phyloP scores from a whole-genome alignment of 805 yeast genomes.

The Pichia scutulata region DNA sequence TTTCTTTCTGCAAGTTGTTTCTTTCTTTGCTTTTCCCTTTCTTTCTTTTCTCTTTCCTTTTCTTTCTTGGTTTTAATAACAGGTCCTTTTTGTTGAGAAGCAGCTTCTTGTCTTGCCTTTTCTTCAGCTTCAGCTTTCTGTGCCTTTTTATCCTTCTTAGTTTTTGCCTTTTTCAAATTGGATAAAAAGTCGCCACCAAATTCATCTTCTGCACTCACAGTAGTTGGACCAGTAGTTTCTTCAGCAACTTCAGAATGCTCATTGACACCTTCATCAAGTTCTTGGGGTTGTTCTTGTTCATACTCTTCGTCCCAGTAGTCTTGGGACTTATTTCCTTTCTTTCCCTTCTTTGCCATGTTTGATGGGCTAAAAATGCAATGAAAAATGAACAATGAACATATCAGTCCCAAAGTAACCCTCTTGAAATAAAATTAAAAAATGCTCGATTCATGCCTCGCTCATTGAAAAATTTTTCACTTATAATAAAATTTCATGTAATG shows the following conservation, averaged over 20 bases:
- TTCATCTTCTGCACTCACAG: conserved; percentile 34
- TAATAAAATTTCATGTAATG: not conserved
- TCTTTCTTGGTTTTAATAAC: conserved; percentile 86
- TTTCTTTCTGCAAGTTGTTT: conserved; percentile 83
- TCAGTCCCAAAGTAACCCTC: not conserved
- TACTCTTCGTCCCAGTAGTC: conserved; percentile 77
- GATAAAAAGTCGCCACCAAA: conserved; percentile 69
- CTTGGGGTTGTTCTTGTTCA: conserved; percentile 44
- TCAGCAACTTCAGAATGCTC: conserved; percentile 16
- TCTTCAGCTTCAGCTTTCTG: conserved; percentile 44
- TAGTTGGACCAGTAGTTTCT: conserved; percentile 20
- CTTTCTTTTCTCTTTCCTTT: conserved; percentile 92
- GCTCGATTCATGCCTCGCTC: not conserved
- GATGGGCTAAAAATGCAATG: not conserved
- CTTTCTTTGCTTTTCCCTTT: conserved; percentile 82
- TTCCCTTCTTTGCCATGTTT: conserved; percentile 34
- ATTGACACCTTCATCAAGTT: conserved; percentile 32
- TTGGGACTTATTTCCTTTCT: conserved; percentile 58
- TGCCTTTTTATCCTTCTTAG: conserved; percentile 64
- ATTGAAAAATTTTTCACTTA: not conserved
- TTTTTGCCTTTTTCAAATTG: conserved; percentile 71
- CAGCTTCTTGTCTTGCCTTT: conserved; percentile 23
- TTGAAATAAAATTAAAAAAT: not conserved
- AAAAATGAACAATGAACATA: not conserved
- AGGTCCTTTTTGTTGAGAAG: conserved; percentile 39